phyloP scores from a whole-genome alignment of 495 filamentous ascomycete genomes.

The Xylaria bambusicola region DNA sequence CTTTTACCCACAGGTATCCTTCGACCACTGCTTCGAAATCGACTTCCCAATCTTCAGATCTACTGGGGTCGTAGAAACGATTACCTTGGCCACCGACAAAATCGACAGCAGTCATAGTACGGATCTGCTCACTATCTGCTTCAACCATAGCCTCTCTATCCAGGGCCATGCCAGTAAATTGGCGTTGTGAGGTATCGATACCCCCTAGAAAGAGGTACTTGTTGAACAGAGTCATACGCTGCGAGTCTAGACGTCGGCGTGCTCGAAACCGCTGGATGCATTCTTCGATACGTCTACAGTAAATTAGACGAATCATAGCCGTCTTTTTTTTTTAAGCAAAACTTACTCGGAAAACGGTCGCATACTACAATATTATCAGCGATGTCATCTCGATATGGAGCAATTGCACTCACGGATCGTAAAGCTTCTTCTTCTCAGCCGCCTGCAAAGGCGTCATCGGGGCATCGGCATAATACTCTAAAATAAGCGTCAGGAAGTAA shows the following conservation, averaged over 20 bases:
- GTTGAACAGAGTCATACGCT: slow-evolving; percentile 65
- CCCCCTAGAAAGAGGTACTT: slow-evolving; percentile 86
- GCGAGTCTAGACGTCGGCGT: slow-evolving; percentile 69
- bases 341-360: slow-evolving; percentile 44
- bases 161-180: slow-evolving; percentile 64
- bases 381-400: not conserved
- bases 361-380: slow-evolving; percentile 26
- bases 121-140: slow-evolving; percentile 59
- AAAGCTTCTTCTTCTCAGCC: slow-evolving; percentile 60
- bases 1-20: slow-evolving; percentile 68
- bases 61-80: slow-evolving; percentile 48
- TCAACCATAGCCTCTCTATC: slow-evolving; percentile 56
- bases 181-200: slow-evolving; percentile 64
- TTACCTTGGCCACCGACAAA: slow-evolving; percentile 46
- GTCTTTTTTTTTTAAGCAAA: not conserved
- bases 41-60: slow-evolving; percentile 63
- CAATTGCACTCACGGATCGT: slow-evolving; percentile 47
- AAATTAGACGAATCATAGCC: slow-evolving; percentile 14
- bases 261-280: slow-evolving; percentile 80
- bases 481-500: no score
- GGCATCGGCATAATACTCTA: slow-evolving; percentile 73
- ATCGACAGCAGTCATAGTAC: slow-evolving; percentile 60
- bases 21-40: slow-evolving; percentile 77
- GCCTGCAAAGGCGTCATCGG: slow-evolving; percentile 71
- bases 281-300: slow-evolving; percentile 72